Conservation (phyloP, 75 land plant species). For the Selaginella tamariscina region DNA sequence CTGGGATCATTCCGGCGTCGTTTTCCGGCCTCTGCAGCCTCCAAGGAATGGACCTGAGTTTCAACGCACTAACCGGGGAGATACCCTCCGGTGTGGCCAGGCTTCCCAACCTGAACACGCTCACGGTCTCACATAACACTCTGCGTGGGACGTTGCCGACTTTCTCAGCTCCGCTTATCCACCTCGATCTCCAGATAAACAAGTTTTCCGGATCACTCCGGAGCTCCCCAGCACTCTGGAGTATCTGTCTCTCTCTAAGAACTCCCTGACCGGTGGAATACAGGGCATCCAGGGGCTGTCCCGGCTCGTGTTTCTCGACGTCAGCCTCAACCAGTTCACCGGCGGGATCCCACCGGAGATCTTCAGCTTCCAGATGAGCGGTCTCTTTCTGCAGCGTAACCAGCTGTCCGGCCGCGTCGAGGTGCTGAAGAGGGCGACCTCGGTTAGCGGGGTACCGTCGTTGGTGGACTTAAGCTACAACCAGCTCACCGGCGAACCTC, state of each 20-base stretch:
- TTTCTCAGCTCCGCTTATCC: neutral
- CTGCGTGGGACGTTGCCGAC: neutral
- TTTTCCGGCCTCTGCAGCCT: neutral
- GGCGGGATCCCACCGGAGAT: conserved; percentile 9
- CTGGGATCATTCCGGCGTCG: neutral
- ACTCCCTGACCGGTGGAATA: neutral
- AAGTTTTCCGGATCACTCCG: neutral
- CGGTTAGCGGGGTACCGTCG: neutral
- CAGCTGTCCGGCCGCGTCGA: conserved; percentile 1
- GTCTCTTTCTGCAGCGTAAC: conserved; percentile 1
- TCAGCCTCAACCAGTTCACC: conserved; percentile 9
- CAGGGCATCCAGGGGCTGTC: neutral
- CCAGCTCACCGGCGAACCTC: conserved; percentile 35
- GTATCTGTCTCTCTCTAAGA: conserved; percentile 8
- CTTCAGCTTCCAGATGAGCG: neutral
- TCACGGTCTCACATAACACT: conserved; percentile 1
- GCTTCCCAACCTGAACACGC: conserved; percentile 8
- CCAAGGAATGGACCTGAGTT: conserved; percentile 1
- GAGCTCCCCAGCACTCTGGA: neutral
- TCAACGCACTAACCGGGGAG: neutral
- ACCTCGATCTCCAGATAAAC: conserved; percentile 9
- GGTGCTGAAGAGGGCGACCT: neutral
- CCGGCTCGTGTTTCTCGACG: neutral
- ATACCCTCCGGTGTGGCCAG: neutral
- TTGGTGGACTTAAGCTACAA: conserved; percentile 65